Base-by-base conservation (phyloP, 192 early-diverging fungal species). In the Rhizophagus prolifer region DNA sequence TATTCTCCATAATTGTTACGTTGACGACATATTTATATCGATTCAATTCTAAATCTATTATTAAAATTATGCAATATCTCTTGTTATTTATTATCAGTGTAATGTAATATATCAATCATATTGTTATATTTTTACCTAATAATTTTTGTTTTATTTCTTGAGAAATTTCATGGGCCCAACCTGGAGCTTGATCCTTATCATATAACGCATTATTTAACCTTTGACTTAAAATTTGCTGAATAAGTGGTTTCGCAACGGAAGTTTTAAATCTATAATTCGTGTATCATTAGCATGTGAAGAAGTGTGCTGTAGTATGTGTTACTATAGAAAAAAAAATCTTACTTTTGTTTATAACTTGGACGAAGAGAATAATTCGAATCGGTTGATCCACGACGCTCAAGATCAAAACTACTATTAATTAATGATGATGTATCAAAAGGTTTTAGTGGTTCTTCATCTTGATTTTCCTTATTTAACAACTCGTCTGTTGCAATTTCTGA, bases 11-110 rank as follows among this genome's bases (percentile, higher is more conserved):
- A 3, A 73, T 73, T 21, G 54, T 60, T 36, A 73, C 71, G 28
- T 73, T 73, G 7, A 73, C 54, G 5, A 73, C 9, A 59, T 73
- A 73, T 60, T 73, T 73, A 31, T 73, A 73, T 73, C 23, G 47
- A 3, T 36, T n/a, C 21, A 73, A 58, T 3, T 36, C 34, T 10
- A 73, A n/a, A n/a, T 73, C 71, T 73, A 38, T 31, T 3, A 36
- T 31, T 3, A 36, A 38, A 59, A 59, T 30, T 30, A 5, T 36
- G 3, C 2, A 41, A 41, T 10, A 41, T 41, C 41, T 9, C 41
- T 12, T 44, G 54, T 31, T 3, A 31, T 7, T 72, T 58, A 58
- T 72, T 58, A 6, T 62, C 7, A 1, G 12, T 62, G 25, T 62
- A 25, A 62, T 62, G 25, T 23, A 26, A 62, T 16, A 3, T 3